Evolutionary conservation across 169 alveolate genomes (phyloP).

Genomic region (Plasmodium gaboni): DNA sequence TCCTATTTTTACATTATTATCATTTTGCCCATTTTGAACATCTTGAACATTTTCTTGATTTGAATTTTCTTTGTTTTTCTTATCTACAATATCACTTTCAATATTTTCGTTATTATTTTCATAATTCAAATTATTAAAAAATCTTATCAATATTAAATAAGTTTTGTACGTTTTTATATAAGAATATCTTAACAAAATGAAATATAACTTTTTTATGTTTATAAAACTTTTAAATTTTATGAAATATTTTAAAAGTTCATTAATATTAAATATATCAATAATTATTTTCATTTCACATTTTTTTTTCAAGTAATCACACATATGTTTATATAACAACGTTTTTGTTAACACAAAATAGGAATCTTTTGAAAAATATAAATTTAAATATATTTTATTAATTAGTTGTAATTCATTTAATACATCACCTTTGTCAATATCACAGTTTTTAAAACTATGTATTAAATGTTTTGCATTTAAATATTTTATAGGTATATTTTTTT

Average conservation of each 20-base stretch:
- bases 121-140: slow-evolving; percentile 65
- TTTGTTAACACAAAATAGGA: slow-evolving; percentile 65
- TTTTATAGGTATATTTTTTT: slow-evolving; percentile 54
- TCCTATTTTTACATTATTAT: slow-evolving; percentile 7
- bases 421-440: slow-evolving; percentile 74
- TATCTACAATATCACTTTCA: slow-evolving; percentile 17
- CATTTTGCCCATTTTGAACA: background rate
- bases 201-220: slow-evolving; percentile 62
- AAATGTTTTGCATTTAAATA: slow-evolving; percentile 68
- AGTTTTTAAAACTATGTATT: slow-evolving; percentile 71
- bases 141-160: slow-evolving; percentile 56
- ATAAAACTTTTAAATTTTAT: slow-evolving; percentile 74
- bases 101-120: slow-evolving; percentile 6
- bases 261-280: slow-evolving; percentile 68
- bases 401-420: slow-evolving; percentile 54
- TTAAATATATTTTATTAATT: slow-evolving; percentile 55
- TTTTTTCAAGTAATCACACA: slow-evolving; percentile 71
- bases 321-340: slow-evolving; percentile 72
- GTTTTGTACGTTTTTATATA: slow-evolving; percentile 70
- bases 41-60: background rate
- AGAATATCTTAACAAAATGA: slow-evolving; percentile 59
- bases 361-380: slow-evolving; percentile 74
- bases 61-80: slow-evolving; percentile 5
- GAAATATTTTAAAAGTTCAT: slow-evolving; percentile 75
- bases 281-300: slow-evolving; percentile 72